These are phyloP conservation scores for Suillus plorans DNA, from an alignment of 768 basidiomycete species.

Conservation along the genomic window DNA sequence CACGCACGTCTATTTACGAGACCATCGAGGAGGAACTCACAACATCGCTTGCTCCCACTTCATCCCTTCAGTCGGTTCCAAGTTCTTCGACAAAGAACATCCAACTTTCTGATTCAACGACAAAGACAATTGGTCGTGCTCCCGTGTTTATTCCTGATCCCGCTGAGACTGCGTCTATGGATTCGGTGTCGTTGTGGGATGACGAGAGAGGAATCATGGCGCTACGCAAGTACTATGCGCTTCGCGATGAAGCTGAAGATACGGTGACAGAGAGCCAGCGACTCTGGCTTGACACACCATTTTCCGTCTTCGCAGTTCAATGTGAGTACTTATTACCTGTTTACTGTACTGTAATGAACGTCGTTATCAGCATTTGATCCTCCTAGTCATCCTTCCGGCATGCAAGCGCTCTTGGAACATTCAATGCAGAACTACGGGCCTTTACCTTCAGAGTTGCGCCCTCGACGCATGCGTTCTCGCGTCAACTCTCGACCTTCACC, in stretches of 20 bases:
- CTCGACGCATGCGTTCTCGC: conserved; percentile 61
- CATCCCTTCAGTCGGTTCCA: conserved; percentile 20
- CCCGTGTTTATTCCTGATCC: conserved; percentile 58
- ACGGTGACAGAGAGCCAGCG: conserved; percentile 67
- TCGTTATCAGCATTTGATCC: conserved; percentile 62
- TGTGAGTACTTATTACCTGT: conserved; percentile 43
- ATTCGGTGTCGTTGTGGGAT: conserved; percentile 55
- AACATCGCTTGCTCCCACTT: conserved; percentile 27
- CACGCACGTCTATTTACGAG: conserved; percentile 72
- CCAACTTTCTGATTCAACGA: conserved; percentile 8
- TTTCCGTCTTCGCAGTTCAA: conserved; percentile 71
- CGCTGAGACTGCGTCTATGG: conserved; percentile 45
- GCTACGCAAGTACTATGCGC: conserved; percentile 65
- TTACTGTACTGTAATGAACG: conserved; percentile 10
- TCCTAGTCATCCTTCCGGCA: conserved; percentile 59
- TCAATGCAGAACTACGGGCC: conserved; percentile 71
- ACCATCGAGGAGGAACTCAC: conserved; percentile 74
- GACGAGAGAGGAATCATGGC: conserved; percentile 67
- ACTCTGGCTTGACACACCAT: conserved; percentile 68
- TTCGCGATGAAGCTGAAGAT: conserved; percentile 65
- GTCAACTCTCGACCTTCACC: conserved; percentile 74
- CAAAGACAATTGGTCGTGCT: conserved; percentile 30
- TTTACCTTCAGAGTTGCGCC: conserved; percentile 69
- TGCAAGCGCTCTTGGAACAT: conserved; percentile 72
- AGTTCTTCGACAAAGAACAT: conserved; percentile 33